Base-by-base conservation (phyloP, 2,329 filamentous ascomycete species). In the Thelonectria blattea region DNA sequence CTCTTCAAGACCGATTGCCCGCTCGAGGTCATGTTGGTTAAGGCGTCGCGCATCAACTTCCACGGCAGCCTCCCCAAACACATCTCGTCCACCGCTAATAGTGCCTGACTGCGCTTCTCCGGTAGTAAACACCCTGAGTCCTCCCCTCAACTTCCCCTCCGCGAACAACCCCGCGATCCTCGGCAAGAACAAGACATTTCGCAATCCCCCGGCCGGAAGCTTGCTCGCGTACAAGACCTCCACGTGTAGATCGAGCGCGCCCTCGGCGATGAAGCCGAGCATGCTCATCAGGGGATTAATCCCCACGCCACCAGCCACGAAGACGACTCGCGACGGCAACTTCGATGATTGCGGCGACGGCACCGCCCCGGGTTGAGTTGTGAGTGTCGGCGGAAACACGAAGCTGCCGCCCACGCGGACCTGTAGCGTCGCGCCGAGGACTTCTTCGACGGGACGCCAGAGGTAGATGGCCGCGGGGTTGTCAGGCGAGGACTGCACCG, bases 201-300 rank as follows among this genome's bases (percentile, higher is more conserved):
- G 67, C 5, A 74, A 62, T 2, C 71, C 65, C 61, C 62, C 63
- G 48, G 64, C 3, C 62, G 75, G 59, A 72, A 72, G 64, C 59
- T 78, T 80, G 22, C 78, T 85, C 3, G 85, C 84, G 72, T 93
- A 93, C 32, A 93, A 67, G 58, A 93, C 80, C 43, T 81, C 78
- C 15, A 91, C 82, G 14, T 84, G 75, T 10, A 58, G 56, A 12
- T 17, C 32, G 20, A 72, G 55, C 11, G 41, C 42, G n/a, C 56
- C 41, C 46, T 77, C 76, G 22, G 80, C 80, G 7, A 93, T 78
- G 61, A 84, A 82, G 15, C 85, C 81, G 50, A 92, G 77, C 73
- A 94, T 94, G 56, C 90, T 91, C 57, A 92, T 84, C 5, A 94
- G 77, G 0, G 91, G 91, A 68, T 96, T 96, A 58, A 96, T 88